Evolutionary conservation across 345 rosid genomes (phyloP).

Genomic region (Rhizophora mangle): DNA sequence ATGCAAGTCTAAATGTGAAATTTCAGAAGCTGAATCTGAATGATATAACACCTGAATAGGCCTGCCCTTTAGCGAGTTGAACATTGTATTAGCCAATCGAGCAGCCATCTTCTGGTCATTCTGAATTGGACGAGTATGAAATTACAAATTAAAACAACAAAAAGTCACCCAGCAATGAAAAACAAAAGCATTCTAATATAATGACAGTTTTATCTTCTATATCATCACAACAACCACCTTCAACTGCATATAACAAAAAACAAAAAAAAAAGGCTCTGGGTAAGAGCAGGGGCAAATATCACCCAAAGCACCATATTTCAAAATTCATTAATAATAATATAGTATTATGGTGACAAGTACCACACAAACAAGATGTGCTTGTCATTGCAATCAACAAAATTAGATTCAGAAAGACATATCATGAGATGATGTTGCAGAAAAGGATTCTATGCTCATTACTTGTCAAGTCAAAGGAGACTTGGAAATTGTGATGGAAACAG

Average conservation of each 20-base stretch:
- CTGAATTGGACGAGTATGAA: conserved; percentile 36
- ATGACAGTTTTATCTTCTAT: no score
- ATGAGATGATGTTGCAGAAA: neutral
- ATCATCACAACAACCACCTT: no score
- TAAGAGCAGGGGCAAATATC: no score
- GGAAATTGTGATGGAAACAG: neutral
- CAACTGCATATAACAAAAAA: no score
- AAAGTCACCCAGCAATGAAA: conserved; percentile 2
- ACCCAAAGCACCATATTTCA: no score
- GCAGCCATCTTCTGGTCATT: conserved; percentile 83
- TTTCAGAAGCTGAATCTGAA: conserved; percentile 8
- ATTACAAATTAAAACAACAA: conserved; percentile 4
- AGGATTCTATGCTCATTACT: neutral
- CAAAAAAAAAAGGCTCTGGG: no score
- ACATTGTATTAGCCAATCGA: conserved; percentile 66
- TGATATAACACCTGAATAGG: conserved; percentile 74
- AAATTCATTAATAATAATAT: no score
- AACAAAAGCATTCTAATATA: no score
- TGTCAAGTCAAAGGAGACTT: neutral
- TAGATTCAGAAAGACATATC: neutral
- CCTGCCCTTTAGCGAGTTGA: conserved; percentile 85
- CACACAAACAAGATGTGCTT: neutral
- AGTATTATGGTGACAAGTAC: neutral
- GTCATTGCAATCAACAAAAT: neutral
- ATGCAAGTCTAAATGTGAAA: conserved; percentile 16